Evolutionary conservation across 1,139 yeast genomes (phyloP).

Genomic region (Blastobotrys aristatus): DNA sequence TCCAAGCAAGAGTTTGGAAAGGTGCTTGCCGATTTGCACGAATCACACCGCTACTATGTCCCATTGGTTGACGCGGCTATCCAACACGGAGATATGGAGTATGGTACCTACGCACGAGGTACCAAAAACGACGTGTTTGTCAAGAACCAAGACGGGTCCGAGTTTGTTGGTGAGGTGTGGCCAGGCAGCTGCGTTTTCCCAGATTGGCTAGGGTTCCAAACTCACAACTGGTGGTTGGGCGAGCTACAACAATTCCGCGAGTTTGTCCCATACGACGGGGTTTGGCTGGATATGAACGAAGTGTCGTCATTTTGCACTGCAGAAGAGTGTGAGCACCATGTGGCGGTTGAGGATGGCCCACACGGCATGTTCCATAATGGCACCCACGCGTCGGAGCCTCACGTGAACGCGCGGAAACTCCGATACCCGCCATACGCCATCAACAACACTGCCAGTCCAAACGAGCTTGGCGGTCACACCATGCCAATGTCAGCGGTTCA

Average conservation of each 20-base stretch:
- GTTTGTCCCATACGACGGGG: slow-evolving; percentile 33
- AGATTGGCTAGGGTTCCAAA: slow-evolving; percentile 32
- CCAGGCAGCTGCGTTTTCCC: slow-evolving; percentile 36
- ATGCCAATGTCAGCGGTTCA: slow-evolving; percentile 36
- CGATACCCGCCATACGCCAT: slow-evolving; percentile 36
- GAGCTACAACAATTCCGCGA: slow-evolving; percentile 29
- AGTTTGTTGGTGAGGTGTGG: slow-evolving; percentile 23
- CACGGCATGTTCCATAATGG: slow-evolving; percentile 24
- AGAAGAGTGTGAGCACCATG: slow-evolving; percentile 28
- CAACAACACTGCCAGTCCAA: slow-evolving; percentile 21
- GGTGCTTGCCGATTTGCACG: slow-evolving; percentile 31
- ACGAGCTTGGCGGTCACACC: slow-evolving; percentile 34
- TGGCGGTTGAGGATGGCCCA: slow-evolving; percentile 21
- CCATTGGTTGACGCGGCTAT: slow-evolving; percentile 39
- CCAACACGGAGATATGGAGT: slow-evolving; percentile 25
- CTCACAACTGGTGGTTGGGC: slow-evolving; percentile 32
- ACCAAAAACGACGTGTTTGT: slow-evolving; percentile 32
- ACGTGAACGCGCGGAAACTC: slow-evolving; percentile 33
- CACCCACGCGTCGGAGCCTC: slow-evolving; percentile 26
- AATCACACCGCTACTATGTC: slow-evolving; percentile 32
- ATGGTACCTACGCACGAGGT: slow-evolving; percentile 31
- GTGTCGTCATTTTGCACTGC: slow-evolving; percentile 34
- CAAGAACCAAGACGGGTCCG: slow-evolving; percentile 29
- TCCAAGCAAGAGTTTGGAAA: slow-evolving; percentile 21
- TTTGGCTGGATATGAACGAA: slow-evolving; percentile 40